Evolutionary conservation across 2,329 filamentous ascomycete species (phyloP).

Genomic region (Nemania bipapillata): DNA sequence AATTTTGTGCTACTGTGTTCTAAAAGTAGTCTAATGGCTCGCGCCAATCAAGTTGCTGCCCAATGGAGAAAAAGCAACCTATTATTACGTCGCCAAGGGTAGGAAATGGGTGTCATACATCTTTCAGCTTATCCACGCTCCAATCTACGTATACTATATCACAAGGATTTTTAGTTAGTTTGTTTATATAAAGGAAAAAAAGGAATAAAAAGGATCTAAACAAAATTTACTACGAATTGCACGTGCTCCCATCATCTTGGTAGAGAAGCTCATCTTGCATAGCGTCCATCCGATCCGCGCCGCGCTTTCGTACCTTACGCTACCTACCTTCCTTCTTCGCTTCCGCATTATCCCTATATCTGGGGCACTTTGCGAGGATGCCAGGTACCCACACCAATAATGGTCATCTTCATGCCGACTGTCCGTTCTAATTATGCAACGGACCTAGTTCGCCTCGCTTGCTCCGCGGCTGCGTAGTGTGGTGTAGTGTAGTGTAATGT

Average conservation of each 20-base stretch:
- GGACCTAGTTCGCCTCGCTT: neutral
- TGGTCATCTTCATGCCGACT: neutral
- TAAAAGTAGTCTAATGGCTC: conserved; percentile 6
- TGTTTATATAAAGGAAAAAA: neutral
- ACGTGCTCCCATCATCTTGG: conserved; percentile 33
- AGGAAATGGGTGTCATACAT: neutral
- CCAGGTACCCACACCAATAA: conserved; percentile 11
- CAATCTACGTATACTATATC: neutral
- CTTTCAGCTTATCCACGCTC: conserved; percentile 19
- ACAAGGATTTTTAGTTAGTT: no score
- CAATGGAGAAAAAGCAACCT: conserved; percentile 34
- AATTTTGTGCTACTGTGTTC: conserved; percentile 1
- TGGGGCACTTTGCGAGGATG: conserved; percentile 11
- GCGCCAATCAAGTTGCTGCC: conserved; percentile 37
- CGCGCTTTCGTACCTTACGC: conserved; percentile 8
- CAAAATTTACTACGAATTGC: neutral
- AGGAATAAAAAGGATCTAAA: neutral
- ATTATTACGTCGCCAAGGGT: conserved; percentile 21
- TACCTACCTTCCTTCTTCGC: conserved; percentile 3
- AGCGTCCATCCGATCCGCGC: conserved; percentile 31
- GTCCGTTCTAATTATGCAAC: conserved; percentile 3
- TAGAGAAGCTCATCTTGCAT: conserved; percentile 38
- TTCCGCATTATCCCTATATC: conserved; percentile 3
- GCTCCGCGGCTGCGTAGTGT: neutral
- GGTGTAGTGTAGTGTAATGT: neutral